Evolutionary conservation across 2,329 filamentous ascomycete genomes (phyloP).

Genomic region (Fusarium sp.): DNA sequence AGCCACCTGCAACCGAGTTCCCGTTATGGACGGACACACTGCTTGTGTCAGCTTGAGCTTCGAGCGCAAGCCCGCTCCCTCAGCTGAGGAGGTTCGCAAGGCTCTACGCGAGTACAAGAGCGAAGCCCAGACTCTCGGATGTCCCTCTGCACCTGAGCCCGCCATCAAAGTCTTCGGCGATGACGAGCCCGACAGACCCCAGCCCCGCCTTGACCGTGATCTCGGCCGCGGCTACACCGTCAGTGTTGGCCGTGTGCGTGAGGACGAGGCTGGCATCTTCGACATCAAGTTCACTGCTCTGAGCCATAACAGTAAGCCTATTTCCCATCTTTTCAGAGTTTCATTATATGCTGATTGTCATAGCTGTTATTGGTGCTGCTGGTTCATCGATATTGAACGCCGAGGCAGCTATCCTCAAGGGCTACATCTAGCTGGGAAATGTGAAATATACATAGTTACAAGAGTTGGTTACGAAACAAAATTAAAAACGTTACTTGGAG

Average conservation of each 20-base stretch:
- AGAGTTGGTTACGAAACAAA: slow-evolving; percentile 9
- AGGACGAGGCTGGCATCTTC: slow-evolving; percentile 89
- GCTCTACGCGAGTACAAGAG: slow-evolving; percentile 84
- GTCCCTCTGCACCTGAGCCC: slow-evolving; percentile 84
- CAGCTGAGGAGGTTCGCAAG: slow-evolving; percentile 79
- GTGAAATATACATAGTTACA: background rate
- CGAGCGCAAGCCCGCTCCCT: slow-evolving; percentile 78
- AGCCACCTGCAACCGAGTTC: slow-evolving; percentile 91
- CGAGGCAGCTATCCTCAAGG: slow-evolving; percentile 91
- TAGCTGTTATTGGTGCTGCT: slow-evolving; percentile 92
- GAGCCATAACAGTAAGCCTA: slow-evolving; percentile 77
- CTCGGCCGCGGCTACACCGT: slow-evolving; percentile 89
- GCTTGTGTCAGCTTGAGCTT: slow-evolving; percentile 94
- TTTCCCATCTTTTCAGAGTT: background rate
- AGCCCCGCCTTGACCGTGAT: slow-evolving; percentile 90
- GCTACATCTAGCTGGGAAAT: slow-evolving; percentile 70
- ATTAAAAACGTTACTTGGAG: slow-evolving; percentile 13
- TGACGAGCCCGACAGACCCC: slow-evolving; percentile 89
- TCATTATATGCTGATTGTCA: slow-evolving; percentile 13
- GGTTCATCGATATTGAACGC: slow-evolving; percentile 96
- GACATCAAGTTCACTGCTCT: slow-evolving; percentile 95
- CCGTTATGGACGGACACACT: slow-evolving; percentile 95
- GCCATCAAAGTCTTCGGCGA: slow-evolving; percentile 81
- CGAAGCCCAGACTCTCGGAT: slow-evolving; percentile 86
- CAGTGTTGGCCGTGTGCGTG: slow-evolving; percentile 86